These are phyloP conservation scores for Lignosus rhinocerotis DNA, from an alignment of 1,284 basidiomycete species.

Conservation along the genomic window DNA sequence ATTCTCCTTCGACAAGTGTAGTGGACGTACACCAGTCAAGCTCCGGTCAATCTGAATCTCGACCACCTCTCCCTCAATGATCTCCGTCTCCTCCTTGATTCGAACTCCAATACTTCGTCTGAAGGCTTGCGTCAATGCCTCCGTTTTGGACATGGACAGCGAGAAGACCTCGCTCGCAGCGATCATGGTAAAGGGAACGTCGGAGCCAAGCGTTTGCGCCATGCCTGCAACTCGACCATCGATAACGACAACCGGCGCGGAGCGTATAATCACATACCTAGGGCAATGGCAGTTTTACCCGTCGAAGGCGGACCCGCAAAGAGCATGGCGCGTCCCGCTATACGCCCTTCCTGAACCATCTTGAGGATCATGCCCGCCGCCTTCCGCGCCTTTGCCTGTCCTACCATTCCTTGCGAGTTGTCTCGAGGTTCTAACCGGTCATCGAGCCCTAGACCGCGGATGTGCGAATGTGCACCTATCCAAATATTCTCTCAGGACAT, in stretches of 20 bases:
- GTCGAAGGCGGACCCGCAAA: slow-evolving; percentile 97
- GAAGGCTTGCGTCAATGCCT: slow-evolving; percentile 96
- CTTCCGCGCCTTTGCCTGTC: slow-evolving; percentile 92
- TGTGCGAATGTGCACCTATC: slow-evolving; percentile 96
- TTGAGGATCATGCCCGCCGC: slow-evolving; percentile 97
- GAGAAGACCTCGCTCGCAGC: slow-evolving; percentile 98
- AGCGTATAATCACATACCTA: slow-evolving; percentile 57
- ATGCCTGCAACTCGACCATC: slow-evolving; percentile 62
- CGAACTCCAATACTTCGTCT: slow-evolving; percentile 93
- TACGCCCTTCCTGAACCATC: slow-evolving; percentile 96
- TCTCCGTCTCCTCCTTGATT: slow-evolving; percentile 97
- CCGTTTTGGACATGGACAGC: slow-evolving; percentile 97
- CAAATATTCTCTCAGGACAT: background rate
- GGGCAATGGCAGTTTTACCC: slow-evolving; percentile 96
- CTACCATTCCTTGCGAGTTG: slow-evolving; percentile 94
- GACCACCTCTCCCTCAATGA: slow-evolving; percentile 98
- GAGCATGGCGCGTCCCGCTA: slow-evolving; percentile 92
- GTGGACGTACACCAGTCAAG: slow-evolving; percentile 82
- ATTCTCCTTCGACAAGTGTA: background rate
- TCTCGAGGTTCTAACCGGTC: slow-evolving; percentile 87
- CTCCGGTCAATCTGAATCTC: slow-evolving; percentile 98
- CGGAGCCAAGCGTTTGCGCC: slow-evolving; percentile 91
- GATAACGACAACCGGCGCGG: background rate
- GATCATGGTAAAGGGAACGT: slow-evolving; percentile 98
- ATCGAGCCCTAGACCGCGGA: slow-evolving; percentile 92